Evolutionary conservation across 2,329 filamentous ascomycete species (phyloP), one percentile per base, ranked within the genome.

Genomic region (Sarocladiaceae sp.): DNA sequence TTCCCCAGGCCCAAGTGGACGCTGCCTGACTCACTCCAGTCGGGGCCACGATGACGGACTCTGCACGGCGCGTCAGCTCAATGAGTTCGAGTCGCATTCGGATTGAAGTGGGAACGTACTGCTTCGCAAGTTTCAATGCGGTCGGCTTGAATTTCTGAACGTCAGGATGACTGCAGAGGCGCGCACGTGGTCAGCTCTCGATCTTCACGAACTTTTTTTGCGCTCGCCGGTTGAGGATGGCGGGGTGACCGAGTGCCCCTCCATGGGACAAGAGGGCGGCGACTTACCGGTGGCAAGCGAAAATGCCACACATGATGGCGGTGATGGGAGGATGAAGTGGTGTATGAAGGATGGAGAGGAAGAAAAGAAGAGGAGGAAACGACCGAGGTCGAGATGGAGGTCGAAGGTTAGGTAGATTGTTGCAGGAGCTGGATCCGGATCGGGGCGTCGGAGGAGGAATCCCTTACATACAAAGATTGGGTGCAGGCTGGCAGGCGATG

Each of bases 61-160:
- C 88, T 94, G 64, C 32, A 33, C 40, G 15, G 12, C 16, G 5
- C 27, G 40, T 43, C 27, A 43, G 40, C 19, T 19, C n/a, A 11
- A 21, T 20, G 5, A 21, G 12, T 27, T n/a, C 10, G n/a, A 13
- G 15, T 18, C 16, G 26, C 9, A 6, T 33, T 41, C 3, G 13
- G 9, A 19, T 24, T 6, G 18, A 33, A 31, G 6, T 34, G 21
- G 12, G 2, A 40, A 79, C 86, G 68, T 79, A 95, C 88, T 88
- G 85, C 78, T 96, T 96, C 55, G 89, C 83, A 72, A 97, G 85
- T 70, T 85, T 85, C 68, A 97, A 76, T 61, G 91, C 91, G 51
- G 85, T 91, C 43, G 91, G 85, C 81, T 96, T 96, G 77, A 97
- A 97, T 62, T 89, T 90, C 62, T 87, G 82, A 60, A 96, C 88